Evolutionary conservation across 176 grass and related monocot genomes (phyloP).

Genomic region (Triticum turgidum): DNA sequence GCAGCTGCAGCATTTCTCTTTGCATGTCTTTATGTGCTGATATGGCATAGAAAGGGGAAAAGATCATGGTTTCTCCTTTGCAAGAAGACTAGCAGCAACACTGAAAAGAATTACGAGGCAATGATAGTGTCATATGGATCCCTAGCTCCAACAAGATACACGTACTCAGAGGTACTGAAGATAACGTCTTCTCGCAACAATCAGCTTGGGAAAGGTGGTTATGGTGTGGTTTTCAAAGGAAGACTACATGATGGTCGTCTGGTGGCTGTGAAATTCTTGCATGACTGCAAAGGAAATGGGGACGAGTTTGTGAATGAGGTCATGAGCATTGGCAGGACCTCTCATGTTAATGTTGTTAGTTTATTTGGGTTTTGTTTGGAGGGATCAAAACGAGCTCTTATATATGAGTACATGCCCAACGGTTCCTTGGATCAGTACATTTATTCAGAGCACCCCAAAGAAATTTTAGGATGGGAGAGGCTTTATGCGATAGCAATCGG

Average conservation of each 20-base stretch:
- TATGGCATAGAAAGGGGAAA: neutral
- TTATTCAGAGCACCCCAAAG: no score
- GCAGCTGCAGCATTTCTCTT: conserved; percentile 17
- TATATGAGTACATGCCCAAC: no score
- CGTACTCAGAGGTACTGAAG: conserved; percentile 42
- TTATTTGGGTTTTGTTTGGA: conserved; percentile 39
- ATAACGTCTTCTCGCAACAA: conserved; percentile 10
- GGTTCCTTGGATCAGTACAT: no score
- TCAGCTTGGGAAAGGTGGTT: neutral
- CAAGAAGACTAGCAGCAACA: neutral
- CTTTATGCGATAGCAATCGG: no score
- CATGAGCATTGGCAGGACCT: conserved; percentile 40
- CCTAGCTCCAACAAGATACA: conserved; percentile 48
- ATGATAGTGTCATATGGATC: conserved; percentile 18
- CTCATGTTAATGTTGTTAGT: conserved; percentile 43
- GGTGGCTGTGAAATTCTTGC: conserved; percentile 57
- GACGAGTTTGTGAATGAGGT: conserved; percentile 64
- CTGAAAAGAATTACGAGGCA: neutral
- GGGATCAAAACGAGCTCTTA: no score
- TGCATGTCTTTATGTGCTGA: neutral
- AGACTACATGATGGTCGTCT: neutral
- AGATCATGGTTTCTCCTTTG: neutral
- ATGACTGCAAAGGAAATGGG: conserved; percentile 32
- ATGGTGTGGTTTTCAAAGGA: conserved; percentile 56
- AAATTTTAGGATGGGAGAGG: no score